Evolutionary conservation across 306 rosid genomes (phyloP).

Genomic region (Prunus salicina): DNA sequence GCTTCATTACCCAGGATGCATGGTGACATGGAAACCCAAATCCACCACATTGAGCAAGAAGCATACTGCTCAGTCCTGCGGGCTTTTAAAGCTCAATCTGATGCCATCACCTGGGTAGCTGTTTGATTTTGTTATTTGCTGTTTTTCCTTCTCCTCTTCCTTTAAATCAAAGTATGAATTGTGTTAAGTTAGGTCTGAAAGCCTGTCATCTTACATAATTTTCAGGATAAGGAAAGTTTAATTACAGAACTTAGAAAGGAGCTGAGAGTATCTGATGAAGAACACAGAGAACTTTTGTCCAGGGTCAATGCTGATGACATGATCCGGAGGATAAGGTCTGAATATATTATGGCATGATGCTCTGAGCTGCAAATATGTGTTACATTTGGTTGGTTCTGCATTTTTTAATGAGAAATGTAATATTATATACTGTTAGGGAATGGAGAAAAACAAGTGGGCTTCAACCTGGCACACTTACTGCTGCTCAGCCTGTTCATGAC

Average conservation of each 20-base stretch:
- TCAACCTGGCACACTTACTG: conserved; percentile 57
- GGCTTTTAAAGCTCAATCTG: conserved; percentile 57
- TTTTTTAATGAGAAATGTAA: conserved; percentile 13
- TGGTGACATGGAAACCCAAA: conserved; percentile 50
- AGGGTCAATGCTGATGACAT: conserved; percentile 52
- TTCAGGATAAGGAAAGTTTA: conserved; percentile 52
- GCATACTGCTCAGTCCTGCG: conserved; percentile 50
- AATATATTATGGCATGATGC: conserved; percentile 13
- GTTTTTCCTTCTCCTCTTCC: background rate
- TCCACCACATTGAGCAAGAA: conserved; percentile 53
- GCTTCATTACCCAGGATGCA: conserved; percentile 37
- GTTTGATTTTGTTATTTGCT: conserved; percentile 16
- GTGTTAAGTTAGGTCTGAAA: background rate
- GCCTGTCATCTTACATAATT: background rate
- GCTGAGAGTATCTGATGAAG: conserved; percentile 55
- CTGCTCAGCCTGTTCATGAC: conserved; percentile 76
- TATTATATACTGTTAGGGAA: conserved; percentile 50
- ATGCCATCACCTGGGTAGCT: conserved; percentile 59
- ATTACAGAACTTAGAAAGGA: conserved; percentile 54
- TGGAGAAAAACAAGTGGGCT: conserved; percentile 83
- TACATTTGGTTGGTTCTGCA: conserved; percentile 1
- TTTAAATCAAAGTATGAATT: background rate
- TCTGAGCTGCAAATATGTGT: conserved; percentile 2
- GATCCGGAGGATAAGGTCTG: conserved; percentile 47
- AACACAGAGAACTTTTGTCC: conserved; percentile 50